Base-by-base conservation (phyloP, 495 filamentous ascomycete genomes). In the Neohortaea acidophila region DNA sequence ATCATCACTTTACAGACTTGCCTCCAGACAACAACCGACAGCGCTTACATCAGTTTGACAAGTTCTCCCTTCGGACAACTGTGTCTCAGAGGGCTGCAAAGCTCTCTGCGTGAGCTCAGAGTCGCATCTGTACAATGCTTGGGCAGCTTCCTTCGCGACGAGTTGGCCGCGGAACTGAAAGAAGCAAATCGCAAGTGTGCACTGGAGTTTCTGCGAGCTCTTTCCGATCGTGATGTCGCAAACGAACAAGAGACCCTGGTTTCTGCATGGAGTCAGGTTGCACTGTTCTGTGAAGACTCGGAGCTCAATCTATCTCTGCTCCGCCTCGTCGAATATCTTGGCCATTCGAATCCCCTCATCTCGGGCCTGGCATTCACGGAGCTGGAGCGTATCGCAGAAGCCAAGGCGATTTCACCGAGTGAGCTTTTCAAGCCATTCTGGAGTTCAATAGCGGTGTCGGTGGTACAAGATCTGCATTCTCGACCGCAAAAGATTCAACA, bases 291-390 rank as follows among this genome's bases (percentile, higher is more conserved):
- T 20, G 62, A 64, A 18, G 81, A 84, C 45, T 75, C 85, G 28
- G 80, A 91, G 53, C 70, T 89, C 30, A 85, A 87, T 48, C 69
- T 94, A 34, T 80, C 84, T 24, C 66, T 97, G 22, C 61, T 91
- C 31, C 76, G 75, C 38, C 66, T 97, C 3, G 62, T 94, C 18
- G 79, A 91, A 24, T 94, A 86, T 52, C 65, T 96, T 1, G 87
- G 85, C 9, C 74, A 92, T 52, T 62, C 76, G 19, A 91, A 89
- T 55, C 68, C 74, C 13, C 70, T 92, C 4, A 63, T 94, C 3
- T 81, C 74, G 45, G 79, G 74, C 2, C 64, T 80, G 26, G 81
- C 86, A 8, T 86, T 81, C 55, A 80, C 79, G 47, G 84, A 91
- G 69, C 57, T 80, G 60, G 53, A 58, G 55, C 61, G 72, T 59